Base-by-base conservation (phyloP, 176 grass and related monocot genomes). In the Cenchrus fungigraminus region DNA sequence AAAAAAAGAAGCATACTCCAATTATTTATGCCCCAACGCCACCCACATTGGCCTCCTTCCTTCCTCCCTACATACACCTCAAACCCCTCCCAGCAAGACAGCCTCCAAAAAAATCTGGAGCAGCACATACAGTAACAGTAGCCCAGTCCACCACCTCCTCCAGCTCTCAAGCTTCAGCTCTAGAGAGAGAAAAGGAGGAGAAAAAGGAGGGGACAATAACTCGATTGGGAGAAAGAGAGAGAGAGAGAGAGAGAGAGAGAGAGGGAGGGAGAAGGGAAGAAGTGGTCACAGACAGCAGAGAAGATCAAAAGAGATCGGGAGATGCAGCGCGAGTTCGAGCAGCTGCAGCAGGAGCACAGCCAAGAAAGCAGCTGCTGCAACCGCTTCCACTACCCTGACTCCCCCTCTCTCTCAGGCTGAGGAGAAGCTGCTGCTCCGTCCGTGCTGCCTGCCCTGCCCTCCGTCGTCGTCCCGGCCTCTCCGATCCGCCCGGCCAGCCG, bases 11-110 rank as follows among this genome's bases (percentile, higher is more conserved):
- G 37, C 84, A 70, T 45, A 12, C 68, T 66, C 3, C 71, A 92
- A 89, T 92, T 92, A 90, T 89, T 89, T 84, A 92, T 89, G 85
- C 79, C 64, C 84, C 53, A 40, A 32, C 31, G 61, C 79, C 90
- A 91, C 87, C 91, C 88, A 83, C 88, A 77, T 88, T 88, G 92
- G 74, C 78, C 31, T 32, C 31, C 31, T 32, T 87, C 77, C 20
- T 22, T 83, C 37, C 37, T 40, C 85, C 77, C 20, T 22, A 81
- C 46, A 70, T 57, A 77, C 64, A 55, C 42, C 81, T 22, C 59
- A 76, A 44, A 17, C 50, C 62, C 50, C 49, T 69, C 59, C 57
- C 65, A 64, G 7, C 58, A 56, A 55, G 22, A 87, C 54, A 84
- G 40, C 37, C 52, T 34, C 50, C 73, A 56, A 59, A 90, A 89